Evolutionary conservation across 495 filamentous ascomycete species (phyloP), one percentile per base, ranked within the genome.

Genomic region (Penicillium ucsense): DNA sequence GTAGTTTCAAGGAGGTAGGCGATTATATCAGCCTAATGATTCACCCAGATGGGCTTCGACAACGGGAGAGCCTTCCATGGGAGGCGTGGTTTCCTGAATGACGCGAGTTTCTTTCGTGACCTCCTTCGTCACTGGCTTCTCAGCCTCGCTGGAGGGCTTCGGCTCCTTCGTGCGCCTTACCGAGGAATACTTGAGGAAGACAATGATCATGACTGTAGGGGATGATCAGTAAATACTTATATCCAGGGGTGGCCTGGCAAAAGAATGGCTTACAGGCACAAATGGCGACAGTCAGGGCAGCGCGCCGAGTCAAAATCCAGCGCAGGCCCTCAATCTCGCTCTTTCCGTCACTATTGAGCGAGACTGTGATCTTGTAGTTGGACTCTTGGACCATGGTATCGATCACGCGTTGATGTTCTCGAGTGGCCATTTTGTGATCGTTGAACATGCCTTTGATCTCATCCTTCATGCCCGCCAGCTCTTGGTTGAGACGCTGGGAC

Each of bases 361-460:
- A 75, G 31, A 95, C 86, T 6, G 84, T 89, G 60, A 97, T 95
- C 59, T 91, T 91, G 64, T 95, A 91, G 68, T 91, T 92, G 49
- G 95, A 67, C 64, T 95, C 85, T 70, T 92, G 88, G 30, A 96
- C 92, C 73, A 86, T 70, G 8, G 51, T 85, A 55, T 97, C 89
- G 62, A 88, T 85, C 11, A 67, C 75, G 56, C 89, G 79, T 67
- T 94, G 87, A 59, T 95, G 85, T 61, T 85, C 84, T 38, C 88
- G 75, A 11, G 89, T 89, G 5, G 77, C 77, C 89, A 99, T 95
- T 65, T 89, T 89, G 27, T 94, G 79, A 57, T 99, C 92, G 57
- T 96, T 89, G 64, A 97, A 95, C 82, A 95, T 85, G 43, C 88
- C 89, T 60, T 88, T 90, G 36, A 97, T 78, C 35, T 90, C 88